Evolutionary conservation across 2,329 filamentous ascomycete genomes (phyloP).

Genomic region (Bertia moriformis): DNA sequence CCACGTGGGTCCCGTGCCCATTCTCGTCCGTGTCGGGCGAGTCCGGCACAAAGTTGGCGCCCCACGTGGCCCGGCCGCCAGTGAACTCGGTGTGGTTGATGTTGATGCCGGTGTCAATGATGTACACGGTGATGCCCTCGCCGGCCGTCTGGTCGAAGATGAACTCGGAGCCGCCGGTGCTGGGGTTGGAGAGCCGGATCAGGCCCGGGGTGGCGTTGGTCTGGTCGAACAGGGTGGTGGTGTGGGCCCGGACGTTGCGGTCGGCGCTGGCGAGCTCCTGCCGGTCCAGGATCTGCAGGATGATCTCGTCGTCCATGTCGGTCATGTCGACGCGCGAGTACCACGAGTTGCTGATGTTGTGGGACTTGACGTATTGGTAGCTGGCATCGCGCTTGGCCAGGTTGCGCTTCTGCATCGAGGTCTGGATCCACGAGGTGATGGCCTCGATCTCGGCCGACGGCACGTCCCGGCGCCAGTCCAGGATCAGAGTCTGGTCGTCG

Average conservation of each 20-base stretch:
- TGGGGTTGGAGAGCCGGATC: conserved; percentile 31
- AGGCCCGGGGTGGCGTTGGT: conserved; percentile 36
- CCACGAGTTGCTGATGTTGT: conserved; percentile 33
- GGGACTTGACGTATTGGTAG: conserved; percentile 27
- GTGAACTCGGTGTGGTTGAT: conserved; percentile 38
- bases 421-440: conserved; percentile 31
- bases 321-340: conserved; percentile 37
- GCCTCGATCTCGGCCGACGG: conserved; percentile 29
- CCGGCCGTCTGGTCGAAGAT: conserved; percentile 36
- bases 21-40: conserved; percentile 35
- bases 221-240: conserved; percentile 30
- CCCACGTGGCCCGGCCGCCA: conserved; percentile 36
- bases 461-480: conserved; percentile 45
- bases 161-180: conserved; percentile 21
- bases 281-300: conserved; percentile 29
- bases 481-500: conserved; percentile 25
- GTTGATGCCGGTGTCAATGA: conserved; percentile 52
- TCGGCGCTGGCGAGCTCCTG: conserved; percentile 36
- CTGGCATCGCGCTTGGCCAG: conserved; percentile 31
- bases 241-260: conserved; percentile 31
- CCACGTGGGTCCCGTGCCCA: conserved; percentile 50
- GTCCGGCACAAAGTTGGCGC: conserved; percentile 29
- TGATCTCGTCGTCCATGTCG: conserved; percentile 21
- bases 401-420: conserved; percentile 39
- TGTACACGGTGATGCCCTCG: conserved; percentile 40